Evolutionary conservation across 768 basidiomycete species (phyloP).

Genomic region (Suillus subaureus): DNA sequence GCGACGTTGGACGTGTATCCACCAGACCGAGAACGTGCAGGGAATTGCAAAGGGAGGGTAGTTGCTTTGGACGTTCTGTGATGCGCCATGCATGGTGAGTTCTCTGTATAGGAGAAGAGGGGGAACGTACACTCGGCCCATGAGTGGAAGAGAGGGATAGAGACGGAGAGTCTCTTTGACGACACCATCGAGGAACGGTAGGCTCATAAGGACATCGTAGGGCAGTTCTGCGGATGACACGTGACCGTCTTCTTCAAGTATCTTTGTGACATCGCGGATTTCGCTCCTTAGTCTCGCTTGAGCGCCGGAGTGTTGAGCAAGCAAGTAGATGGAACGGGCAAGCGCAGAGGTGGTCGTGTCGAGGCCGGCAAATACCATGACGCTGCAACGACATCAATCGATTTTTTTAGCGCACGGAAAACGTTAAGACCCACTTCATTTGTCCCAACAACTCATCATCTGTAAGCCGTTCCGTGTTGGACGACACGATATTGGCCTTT

Average conservation of each 20-base stretch:
- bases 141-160: constrained; percentile 25
- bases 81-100: not conserved
- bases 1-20: constrained; percentile 23
- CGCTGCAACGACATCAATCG: constrained; percentile 25
- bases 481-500: constrained; percentile 39
- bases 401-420: not conserved
- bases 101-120: not conserved
- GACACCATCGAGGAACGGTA: constrained; percentile 41
- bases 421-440: constrained; percentile 43
- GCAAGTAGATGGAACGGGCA: constrained; percentile 37
- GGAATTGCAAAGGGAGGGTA: constrained; percentile 41
- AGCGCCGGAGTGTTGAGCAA: constrained; percentile 37
- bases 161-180: constrained; percentile 43
- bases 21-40: constrained; percentile 40
- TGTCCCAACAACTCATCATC: constrained; percentile 51
- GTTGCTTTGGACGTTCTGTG: constrained; percentile 38
- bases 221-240: constrained; percentile 23
- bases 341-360: constrained; percentile 49
- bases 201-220: constrained; percentile 40
- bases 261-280: constrained; percentile 25
- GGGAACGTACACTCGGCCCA: constrained; percentile 26
- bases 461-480: constrained; percentile 36
- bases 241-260: not conserved
- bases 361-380: constrained; percentile 45
- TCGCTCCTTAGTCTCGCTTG: constrained; percentile 44